Conservation (phyloP, 371 early-diverging fungal species). For the Syncephalastrum racemosum region DNA sequence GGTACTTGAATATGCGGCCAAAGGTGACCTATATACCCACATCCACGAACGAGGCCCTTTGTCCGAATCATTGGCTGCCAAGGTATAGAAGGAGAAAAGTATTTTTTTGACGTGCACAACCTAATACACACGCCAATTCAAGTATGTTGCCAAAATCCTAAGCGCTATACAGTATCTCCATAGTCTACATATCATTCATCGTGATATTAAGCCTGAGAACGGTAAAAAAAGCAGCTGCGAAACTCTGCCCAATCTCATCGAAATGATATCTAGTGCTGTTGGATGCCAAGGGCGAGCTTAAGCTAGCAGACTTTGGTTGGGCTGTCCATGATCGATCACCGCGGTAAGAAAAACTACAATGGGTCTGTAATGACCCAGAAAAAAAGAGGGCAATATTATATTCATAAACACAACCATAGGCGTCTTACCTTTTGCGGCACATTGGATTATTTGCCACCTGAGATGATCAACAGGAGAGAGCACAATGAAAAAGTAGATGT, state of each 20-base stretch:
- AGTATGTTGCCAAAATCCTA: conserved; percentile 91
- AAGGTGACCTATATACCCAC: conserved; percentile 91
- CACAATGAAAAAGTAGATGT: conserved; percentile 88
- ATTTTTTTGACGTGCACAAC: no score
- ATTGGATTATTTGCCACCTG: conserved; percentile 92
- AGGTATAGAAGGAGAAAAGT: conserved; percentile 40
- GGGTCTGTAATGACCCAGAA: not conserved
- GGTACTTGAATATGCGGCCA: conserved; percentile 95
- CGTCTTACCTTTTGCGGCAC: conserved; percentile 96
- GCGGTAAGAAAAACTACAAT: conserved; percentile 39
- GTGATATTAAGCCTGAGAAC: conserved; percentile 84
- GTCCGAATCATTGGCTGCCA: conserved; percentile 75
- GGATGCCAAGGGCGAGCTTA: conserved; percentile 81
- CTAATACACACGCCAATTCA: conserved; percentile 1
- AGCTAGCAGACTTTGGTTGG: conserved; percentile 99
- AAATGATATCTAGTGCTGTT: conserved; percentile 47
- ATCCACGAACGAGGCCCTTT: conserved; percentile 70
- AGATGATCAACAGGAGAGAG: conserved; percentile 86
- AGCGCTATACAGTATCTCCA: conserved; percentile 75
- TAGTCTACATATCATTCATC: conserved; percentile 66
- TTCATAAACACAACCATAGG: conserved; percentile 27
- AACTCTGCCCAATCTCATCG: not conserved
- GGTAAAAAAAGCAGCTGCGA: conserved; percentile 15
- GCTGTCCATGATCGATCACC: conserved; percentile 91
- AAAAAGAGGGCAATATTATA: not conserved